These are phyloP conservation scores for Echinosphaeria canescens DNA, from an alignment of 2,329 filamentous ascomycete genomes.

Conservation along the genomic window DNA sequence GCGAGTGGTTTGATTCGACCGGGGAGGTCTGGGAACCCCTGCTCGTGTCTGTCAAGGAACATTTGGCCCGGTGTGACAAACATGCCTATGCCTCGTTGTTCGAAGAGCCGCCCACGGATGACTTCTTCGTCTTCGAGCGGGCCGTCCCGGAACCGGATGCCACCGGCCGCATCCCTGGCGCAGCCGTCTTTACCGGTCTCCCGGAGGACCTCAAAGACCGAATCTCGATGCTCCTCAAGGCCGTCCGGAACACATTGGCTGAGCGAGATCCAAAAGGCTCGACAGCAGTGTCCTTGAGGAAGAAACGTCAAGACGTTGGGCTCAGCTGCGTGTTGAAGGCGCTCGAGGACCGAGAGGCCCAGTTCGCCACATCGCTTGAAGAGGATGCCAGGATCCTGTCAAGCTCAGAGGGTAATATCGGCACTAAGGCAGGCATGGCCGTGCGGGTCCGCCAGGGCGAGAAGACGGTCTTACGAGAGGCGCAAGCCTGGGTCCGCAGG, in stretches of 20 bases:
- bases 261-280: constrained; percentile 11
- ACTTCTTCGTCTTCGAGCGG: constrained; percentile 48
- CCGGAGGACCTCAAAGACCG: constrained; percentile 29
- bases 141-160: constrained; percentile 26
- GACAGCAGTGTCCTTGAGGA: constrained; percentile 23
- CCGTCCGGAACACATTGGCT: constrained; percentile 24
- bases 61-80: constrained; percentile 10
- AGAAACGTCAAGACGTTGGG: constrained; percentile 22
- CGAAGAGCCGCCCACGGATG: constrained; percentile 27
- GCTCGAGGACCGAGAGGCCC: constrained; percentile 6
- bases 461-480: constrained; percentile 11
- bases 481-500: constrained; percentile 6
- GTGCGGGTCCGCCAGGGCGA: constrained; percentile 13
- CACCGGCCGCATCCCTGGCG: constrained; percentile 14
- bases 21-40: constrained; percentile 17
- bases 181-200: constrained; percentile 16
- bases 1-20: constrained; percentile 3
- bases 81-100: constrained; percentile 4
- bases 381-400: constrained; percentile 8
- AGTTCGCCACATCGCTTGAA: constrained; percentile 10
- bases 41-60: constrained; percentile 8
- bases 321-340: constrained; percentile 14
- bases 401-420: no score
- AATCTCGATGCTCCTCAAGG: constrained; percentile 25
- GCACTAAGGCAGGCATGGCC: constrained; percentile 9